phyloP scores from a whole-genome alignment of 192 early-diverging fungal genomes.

The Tieghemiomyces parasiticus region DNA sequence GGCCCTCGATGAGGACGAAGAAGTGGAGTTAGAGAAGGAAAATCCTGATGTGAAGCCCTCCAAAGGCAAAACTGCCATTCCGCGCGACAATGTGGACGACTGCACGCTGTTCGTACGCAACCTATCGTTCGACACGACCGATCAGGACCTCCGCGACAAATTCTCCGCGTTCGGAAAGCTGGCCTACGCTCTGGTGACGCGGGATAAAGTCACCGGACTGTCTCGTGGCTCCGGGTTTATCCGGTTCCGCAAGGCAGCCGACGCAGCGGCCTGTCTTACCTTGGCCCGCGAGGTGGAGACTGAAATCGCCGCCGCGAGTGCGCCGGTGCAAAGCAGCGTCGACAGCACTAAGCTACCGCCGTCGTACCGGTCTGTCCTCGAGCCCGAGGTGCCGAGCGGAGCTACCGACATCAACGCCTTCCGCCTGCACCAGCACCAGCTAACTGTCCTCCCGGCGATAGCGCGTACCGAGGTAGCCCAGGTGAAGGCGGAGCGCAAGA shows the following conservation, averaged over 20 bases:
- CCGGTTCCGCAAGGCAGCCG: conserved; percentile 54
- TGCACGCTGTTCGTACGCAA: conserved; percentile 89
- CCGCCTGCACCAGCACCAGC: conserved; percentile 62
- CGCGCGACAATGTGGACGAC: conserved; percentile 28
- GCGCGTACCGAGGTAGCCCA: conserved; percentile 48
- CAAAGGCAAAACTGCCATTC: conserved; percentile 17
- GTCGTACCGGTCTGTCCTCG: conserved; percentile 20
- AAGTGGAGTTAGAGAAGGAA: conserved; percentile 16
- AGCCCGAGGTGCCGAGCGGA: conserved; percentile 23
- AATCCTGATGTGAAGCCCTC: neutral
- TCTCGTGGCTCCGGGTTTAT: conserved; percentile 92
- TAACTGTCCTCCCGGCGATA: conserved; percentile 69
- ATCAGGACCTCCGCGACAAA: conserved; percentile 52
- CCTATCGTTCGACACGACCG: conserved; percentile 77
- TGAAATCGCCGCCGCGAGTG: conserved; percentile 23
- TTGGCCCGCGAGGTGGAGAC: conserved; percentile 35
- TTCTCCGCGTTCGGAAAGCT: conserved; percentile 34
- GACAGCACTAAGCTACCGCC: conserved; percentile 20
- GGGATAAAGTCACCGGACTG: conserved; percentile 65
- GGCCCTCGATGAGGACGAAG: conserved; percentile 14
- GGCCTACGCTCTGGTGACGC: conserved; percentile 71
- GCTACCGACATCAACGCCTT: conserved; percentile 32
- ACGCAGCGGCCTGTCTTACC: conserved; percentile 61
- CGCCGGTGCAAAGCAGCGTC: conserved; percentile 17
- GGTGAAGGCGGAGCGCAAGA: conserved; percentile 40